Evolutionary conservation across 306 rosid genomes (phyloP).

Genomic region (Cucumis hystrix): DNA sequence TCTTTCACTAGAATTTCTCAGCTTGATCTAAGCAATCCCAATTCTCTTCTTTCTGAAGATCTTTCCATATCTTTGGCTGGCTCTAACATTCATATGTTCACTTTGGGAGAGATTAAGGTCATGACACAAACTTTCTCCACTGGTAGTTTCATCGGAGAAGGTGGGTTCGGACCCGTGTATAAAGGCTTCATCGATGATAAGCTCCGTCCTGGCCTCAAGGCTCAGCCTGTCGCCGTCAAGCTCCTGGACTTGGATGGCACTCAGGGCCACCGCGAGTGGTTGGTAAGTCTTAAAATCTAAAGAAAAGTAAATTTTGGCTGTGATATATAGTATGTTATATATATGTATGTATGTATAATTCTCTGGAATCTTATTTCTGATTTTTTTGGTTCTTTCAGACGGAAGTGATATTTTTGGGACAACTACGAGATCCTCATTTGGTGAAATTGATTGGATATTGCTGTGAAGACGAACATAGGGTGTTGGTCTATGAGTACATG

Average conservation of each 20-base stretch:
- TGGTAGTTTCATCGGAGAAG: slow-evolving; percentile 70
- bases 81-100: slow-evolving; percentile 48
- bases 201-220: slow-evolving; percentile 51
- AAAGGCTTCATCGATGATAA: slow-evolving; percentile 92
- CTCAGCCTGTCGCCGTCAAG: slow-evolving; percentile 94
- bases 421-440: slow-evolving; percentile 67
- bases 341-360: background rate
- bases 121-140: slow-evolving; percentile 69
- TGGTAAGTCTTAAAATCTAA: slow-evolving; percentile 39
- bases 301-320: background rate
- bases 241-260: slow-evolving; percentile 73
- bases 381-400: slow-evolving; percentile 31
- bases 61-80: slow-evolving; percentile 75
- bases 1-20: slow-evolving; percentile 47
- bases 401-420: slow-evolving; percentile 87
- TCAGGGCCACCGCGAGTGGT: slow-evolving; percentile 96
- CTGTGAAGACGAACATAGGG: slow-evolving; percentile 86
- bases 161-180: slow-evolving; percentile 96
- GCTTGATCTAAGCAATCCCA: slow-evolving; percentile 58
- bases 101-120: slow-evolving; percentile 68
- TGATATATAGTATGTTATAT: no score
- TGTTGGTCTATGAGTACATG: slow-evolving; percentile 70
- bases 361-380: background rate
- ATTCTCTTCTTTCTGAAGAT: slow-evolving; percentile 54
- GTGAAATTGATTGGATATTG: slow-evolving; percentile 91